phyloP scores from a whole-genome alignment of 2,329 filamentous ascomycete genomes.

The Stromatinia cepivora region DNA sequence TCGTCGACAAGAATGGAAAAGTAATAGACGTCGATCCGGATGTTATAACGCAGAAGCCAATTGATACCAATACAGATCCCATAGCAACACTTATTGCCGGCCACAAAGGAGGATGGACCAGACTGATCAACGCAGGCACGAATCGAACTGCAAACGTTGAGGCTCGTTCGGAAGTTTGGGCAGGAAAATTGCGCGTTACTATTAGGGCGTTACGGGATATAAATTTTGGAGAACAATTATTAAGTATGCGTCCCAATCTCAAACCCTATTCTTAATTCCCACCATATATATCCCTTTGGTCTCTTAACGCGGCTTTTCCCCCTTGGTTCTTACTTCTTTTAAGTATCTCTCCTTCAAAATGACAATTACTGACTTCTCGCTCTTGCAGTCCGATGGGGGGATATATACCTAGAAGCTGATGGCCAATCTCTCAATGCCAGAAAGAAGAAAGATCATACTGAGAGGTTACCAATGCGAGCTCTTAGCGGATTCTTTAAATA shows the following conservation, averaged over 20 bases:
- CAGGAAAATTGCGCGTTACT: constrained; percentile 18
- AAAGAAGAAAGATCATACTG: constrained; percentile 4
- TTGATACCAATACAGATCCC: not conserved
- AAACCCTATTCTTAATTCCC: too few relatives aligned
- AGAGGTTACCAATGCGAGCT: not conserved
- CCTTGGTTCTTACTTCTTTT: not conserved
- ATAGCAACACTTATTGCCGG: constrained; percentile 20
- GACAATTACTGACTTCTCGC: not conserved
- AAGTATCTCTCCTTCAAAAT: not conserved
- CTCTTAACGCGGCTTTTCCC: not conserved
- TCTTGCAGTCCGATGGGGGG: not conserved
- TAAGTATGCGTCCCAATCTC: not conserved
- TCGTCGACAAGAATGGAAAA: constrained; percentile 2
- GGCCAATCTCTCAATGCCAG: not conserved
- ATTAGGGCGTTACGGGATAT: constrained; percentile 15
- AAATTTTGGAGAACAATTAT: constrained; percentile 21
- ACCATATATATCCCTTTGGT: not conserved
- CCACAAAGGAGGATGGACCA: constrained; percentile 17
- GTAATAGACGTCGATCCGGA: not conserved
- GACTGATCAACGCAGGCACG: constrained; percentile 10
- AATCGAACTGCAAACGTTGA: constrained; percentile 5
- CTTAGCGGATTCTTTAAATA: constrained; percentile 10
- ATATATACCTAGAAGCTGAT: constrained; percentile 6
- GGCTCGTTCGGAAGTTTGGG: constrained; percentile 8
- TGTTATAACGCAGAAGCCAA: not conserved